phyloP scores from a whole-genome alignment of 2,329 filamentous ascomycete species.

The Trematosphaeria pertusa region DNA sequence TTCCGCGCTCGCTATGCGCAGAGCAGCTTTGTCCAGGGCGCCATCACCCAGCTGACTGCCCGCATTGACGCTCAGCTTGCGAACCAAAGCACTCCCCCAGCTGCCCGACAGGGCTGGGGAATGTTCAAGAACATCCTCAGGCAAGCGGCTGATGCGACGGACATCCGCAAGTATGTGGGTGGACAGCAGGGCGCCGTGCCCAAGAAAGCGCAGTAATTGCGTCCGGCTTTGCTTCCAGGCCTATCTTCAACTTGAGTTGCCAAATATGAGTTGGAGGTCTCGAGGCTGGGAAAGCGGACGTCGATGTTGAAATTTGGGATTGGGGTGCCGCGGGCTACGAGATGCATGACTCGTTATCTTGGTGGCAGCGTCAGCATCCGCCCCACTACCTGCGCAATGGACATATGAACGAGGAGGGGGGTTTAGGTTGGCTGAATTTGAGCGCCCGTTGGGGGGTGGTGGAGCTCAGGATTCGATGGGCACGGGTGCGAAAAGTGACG shows the following conservation, averaged over 20 bases:
- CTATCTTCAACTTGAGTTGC: slow-evolving; percentile 22
- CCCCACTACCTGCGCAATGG: background rate
- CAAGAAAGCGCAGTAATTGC: slow-evolving; percentile 67
- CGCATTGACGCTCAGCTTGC: slow-evolving; percentile 82
- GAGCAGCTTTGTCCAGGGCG: slow-evolving; percentile 89
- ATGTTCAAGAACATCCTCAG: slow-evolving; percentile 74
- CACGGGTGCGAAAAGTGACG: background rate
- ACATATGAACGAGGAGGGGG: no score
- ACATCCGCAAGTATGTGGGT: slow-evolving; percentile 75
- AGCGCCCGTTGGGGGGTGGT: no score
- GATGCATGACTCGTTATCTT: background rate
- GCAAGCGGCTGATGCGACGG: slow-evolving; percentile 80
- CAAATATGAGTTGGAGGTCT: slow-evolving; percentile 20
- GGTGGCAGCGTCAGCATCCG: background rate
- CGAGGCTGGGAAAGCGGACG: slow-evolving; percentile 3
- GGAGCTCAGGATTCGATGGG: no score
- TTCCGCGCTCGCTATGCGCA: slow-evolving; percentile 88
- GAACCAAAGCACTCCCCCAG: slow-evolving; percentile 85
- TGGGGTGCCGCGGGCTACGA: background rate
- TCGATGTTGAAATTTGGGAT: background rate
- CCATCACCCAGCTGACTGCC: slow-evolving; percentile 74
- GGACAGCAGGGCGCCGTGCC: slow-evolving; percentile 60
- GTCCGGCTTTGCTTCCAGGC: slow-evolving; percentile 5
- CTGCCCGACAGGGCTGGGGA: slow-evolving; percentile 80
- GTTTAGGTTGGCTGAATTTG: no score